These are phyloP conservation scores for Phytophthora pinifolia DNA, from an alignment of 352 stramenopile species.

Conservation along the genomic window DNA sequence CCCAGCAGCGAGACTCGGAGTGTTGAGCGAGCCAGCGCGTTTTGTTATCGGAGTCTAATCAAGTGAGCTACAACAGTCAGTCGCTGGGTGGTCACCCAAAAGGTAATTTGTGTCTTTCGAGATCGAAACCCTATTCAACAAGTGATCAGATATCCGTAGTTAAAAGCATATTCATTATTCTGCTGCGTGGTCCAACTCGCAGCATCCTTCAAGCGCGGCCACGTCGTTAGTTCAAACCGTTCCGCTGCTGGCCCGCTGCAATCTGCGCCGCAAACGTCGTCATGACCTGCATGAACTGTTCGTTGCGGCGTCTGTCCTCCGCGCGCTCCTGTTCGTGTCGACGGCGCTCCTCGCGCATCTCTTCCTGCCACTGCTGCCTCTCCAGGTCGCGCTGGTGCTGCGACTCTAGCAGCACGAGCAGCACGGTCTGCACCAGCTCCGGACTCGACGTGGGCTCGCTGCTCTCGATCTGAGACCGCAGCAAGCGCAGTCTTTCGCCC, in stretches of 20 bases:
- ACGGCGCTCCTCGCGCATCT: constrained; percentile 28
- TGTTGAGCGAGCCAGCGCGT: constrained; percentile 9
- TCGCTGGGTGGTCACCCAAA: too few relatives aligned
- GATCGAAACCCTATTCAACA: constrained; percentile 57
- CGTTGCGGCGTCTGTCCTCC: constrained; percentile 32
- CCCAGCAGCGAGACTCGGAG: constrained; percentile 20
- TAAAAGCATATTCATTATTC: constrained; percentile 34
- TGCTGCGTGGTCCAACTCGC: neutral
- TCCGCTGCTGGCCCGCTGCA: constrained; percentile 26
- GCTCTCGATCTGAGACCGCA: constrained; percentile 26
- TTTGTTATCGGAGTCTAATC: neutral
- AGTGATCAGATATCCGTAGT: too few relatives aligned
- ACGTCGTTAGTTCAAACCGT: constrained; percentile 20
- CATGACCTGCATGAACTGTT: constrained; percentile 40
- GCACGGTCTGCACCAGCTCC: constrained; percentile 32
- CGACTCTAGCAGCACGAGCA: constrained; percentile 32
- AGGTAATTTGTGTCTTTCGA: too few relatives aligned
- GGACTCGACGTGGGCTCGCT: constrained; percentile 21
- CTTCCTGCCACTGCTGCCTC: constrained; percentile 29
- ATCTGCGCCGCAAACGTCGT: constrained; percentile 32
- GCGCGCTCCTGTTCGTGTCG: constrained; percentile 30
- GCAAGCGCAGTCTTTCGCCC: constrained; percentile 19
- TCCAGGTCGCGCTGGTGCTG: constrained; percentile 37
- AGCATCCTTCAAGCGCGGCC: too few relatives aligned
- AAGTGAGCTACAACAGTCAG: too few relatives aligned